Evolutionary conservation across 352 stramenopile species (phyloP).

Genomic region (Pythium dissotocum): DNA sequence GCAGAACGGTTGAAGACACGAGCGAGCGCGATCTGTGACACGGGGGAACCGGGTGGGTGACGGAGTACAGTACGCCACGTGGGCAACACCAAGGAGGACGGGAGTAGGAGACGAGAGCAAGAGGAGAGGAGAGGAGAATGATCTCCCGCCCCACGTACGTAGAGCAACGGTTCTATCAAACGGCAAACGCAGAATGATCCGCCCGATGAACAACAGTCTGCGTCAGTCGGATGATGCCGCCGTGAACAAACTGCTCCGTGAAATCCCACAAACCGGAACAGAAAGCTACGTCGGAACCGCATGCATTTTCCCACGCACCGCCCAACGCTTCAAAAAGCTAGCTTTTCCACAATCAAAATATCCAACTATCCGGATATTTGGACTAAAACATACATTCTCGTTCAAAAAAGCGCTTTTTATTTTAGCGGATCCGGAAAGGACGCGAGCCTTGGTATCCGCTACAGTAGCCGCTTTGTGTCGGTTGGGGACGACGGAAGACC

Average conservation of each 20-base stretch:
- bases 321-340: neutral
- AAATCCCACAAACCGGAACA: neutral
- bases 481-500: neutral
- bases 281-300: constrained; percentile 9
- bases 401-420: constrained; percentile 19
- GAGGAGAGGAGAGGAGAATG: neutral
- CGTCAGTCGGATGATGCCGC: constrained; percentile 10
- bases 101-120: neutral
- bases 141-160: neutral
- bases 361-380: neutral
- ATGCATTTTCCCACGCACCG: constrained; percentile 7
- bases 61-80: neutral
- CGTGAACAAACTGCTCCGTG: neutral
- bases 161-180: neutral
- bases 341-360: neutral
- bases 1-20: neutral
- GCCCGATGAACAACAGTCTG: neutral
- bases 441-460: neutral
- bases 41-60: neutral
- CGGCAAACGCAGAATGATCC: constrained; percentile 5
- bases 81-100: neutral
- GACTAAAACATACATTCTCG: neutral
- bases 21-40: neutral
- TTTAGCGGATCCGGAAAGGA: constrained; percentile 19
- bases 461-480: neutral